Evolutionary conservation across 331 rosid genomes (phyloP).

Genomic region (Dryas integrifolia): DNA sequence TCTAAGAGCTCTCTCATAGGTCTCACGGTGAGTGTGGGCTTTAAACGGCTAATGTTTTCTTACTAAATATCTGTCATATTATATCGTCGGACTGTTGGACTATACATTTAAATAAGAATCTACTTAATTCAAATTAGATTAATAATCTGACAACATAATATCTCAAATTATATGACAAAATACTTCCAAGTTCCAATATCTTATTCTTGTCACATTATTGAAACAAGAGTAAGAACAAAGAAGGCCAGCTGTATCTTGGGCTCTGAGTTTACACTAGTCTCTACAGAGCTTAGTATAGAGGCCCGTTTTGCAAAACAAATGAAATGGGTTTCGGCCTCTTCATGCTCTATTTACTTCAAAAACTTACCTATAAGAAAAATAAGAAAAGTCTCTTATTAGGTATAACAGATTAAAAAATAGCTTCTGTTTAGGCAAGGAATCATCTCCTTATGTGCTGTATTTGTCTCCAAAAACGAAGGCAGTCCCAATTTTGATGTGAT

Average conservation of each 20-base stretch:
- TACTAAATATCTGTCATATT: too few species aligned
- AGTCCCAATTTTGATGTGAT: constrained; percentile 45
- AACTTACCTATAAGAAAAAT: neutral
- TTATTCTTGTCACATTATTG: neutral
- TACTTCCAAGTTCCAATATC: too few species aligned
- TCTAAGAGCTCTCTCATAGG: too few species aligned
- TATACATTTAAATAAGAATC: too few species aligned
- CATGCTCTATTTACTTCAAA: constrained; percentile 1
- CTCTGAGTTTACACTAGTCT: neutral
- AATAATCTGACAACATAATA: too few species aligned
- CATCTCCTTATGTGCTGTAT: constrained; percentile 31
- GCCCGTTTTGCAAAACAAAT: neutral
- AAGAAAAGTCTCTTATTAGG: neutral
- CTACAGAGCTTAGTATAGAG: neutral
- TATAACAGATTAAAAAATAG: neutral
- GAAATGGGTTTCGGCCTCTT: neutral
- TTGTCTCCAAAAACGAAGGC: constrained; percentile 49
- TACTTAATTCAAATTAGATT: too few species aligned
- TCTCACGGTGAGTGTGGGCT: too few species aligned
- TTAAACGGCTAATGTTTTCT: too few species aligned
- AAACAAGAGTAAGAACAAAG: neutral
- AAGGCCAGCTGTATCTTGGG: neutral
- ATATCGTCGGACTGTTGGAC: too few species aligned
- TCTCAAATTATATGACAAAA: too few species aligned
- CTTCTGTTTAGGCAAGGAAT: constrained; percentile 35